Percentiles rank a stretch among this genome's conserved stretches.
phyloP scores from a whole-genome alignment of 495 filamentous ascomycete genomes.

The Cryomyces antarcticus region DNA sequence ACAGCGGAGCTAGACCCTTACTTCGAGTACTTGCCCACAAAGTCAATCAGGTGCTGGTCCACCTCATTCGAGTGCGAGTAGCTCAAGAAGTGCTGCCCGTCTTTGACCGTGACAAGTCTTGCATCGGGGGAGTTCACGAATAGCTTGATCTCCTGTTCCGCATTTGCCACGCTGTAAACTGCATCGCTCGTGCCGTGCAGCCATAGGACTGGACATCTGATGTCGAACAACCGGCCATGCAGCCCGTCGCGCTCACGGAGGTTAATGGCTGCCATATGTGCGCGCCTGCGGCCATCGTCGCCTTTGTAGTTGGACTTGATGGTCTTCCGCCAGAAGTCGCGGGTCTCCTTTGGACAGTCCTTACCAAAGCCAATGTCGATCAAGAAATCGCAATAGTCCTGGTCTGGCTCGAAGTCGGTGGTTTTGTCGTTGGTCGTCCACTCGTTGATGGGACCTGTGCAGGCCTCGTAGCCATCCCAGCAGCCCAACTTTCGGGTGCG shows the following conservation, averaged over 20 bases:
- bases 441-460: slow-evolving; percentile 13
- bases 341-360: slow-evolving; percentile 18
- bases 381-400: slow-evolving; percentile 34
- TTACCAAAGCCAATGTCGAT: slow-evolving; percentile 35
- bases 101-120: slow-evolving; percentile 26
- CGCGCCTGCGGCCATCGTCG: slow-evolving; percentile 32
- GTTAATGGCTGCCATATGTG: slow-evolving; percentile 35
- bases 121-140: slow-evolving; percentile 32
- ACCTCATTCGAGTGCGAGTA: slow-evolving; percentile 34
- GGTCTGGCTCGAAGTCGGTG: slow-evolving; percentile 31
- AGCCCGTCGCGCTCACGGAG: slow-evolving; percentile 39
- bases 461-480: slow-evolving; percentile 27
- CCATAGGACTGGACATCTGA: slow-evolving; percentile 41
- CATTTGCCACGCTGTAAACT: slow-evolving; percentile 26
- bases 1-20: not conserved
- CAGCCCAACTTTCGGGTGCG: slow-evolving; percentile 29
- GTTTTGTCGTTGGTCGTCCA: slow-evolving; percentile 26
- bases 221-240: slow-evolving; percentile 28
- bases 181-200: slow-evolving; percentile 38
- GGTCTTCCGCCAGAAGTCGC: slow-evolving; percentile 30
- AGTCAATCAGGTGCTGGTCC: slow-evolving; percentile 28
- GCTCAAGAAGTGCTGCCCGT: slow-evolving; percentile 37
- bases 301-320: slow-evolving; percentile 36
- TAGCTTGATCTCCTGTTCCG: slow-evolving; percentile 34
- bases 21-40: slow-evolving; percentile 22